A percentile compares a stretch with the other conserved stretches of the same genome.
These are phyloP conservation scores for Micromonas pusilla DNA, from an alignment of 139 green algal genomes.

Conservation along the genomic window DNA sequence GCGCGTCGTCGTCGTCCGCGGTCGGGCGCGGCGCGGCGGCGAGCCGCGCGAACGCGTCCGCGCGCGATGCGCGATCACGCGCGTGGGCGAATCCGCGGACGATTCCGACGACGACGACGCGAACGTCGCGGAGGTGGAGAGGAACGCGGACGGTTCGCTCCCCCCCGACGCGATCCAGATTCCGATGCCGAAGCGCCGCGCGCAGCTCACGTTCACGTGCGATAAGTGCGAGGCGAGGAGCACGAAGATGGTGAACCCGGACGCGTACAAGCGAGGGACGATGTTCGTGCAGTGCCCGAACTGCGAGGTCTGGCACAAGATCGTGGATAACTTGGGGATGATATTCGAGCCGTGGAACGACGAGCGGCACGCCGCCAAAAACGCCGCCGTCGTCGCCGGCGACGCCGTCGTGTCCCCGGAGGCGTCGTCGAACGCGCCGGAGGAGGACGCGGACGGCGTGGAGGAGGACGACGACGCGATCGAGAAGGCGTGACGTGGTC, in stretches of 20 bases:
- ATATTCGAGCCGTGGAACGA: conserved; percentile 11
- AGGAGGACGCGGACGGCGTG: no score
- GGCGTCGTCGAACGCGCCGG: no score
- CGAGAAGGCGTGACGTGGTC: no score
- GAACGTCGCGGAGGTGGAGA: background rate
- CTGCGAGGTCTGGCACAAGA: conserved; percentile 20
- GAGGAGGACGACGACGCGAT: no score
- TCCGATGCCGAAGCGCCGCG: background rate
- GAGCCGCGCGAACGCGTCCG: no score
- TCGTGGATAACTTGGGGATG: conserved; percentile 17
- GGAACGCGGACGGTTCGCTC: background rate
- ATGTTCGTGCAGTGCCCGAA: conserved; percentile 15
- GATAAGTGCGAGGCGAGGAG: conserved; percentile 3
- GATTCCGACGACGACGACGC: background rate
- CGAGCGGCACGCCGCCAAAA: background rate
- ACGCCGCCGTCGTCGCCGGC: conserved; percentile 21
- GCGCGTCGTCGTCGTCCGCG: no score
- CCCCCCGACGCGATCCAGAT: background rate
- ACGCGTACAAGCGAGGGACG: background rate
- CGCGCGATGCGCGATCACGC: no score
- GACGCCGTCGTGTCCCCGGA: no score
- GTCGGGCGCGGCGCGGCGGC: no score
- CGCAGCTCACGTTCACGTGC: conserved; percentile 17
- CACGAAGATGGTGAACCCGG: background rate
- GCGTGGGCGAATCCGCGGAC: background rate